A percentile compares a stretch with the other conserved stretches of the same genome.
These are phyloP conservation scores for Plasmodium vivax DNA, from an alignment of 169 alveolate species.

Conservation along the genomic window DNA sequence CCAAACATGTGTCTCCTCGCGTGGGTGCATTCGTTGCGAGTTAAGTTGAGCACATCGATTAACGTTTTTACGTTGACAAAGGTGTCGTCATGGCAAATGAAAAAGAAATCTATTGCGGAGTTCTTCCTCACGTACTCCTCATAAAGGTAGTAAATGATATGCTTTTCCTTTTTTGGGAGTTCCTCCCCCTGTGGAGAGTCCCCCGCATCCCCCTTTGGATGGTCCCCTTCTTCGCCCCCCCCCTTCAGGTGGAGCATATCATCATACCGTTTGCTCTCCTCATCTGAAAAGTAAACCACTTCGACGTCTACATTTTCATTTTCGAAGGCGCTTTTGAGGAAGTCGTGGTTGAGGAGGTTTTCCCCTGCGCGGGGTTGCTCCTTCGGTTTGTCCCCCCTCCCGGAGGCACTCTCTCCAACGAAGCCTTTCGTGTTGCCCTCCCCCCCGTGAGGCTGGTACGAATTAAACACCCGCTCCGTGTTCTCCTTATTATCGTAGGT, in stretches of 20 bases:
- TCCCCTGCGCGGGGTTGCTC: neutral
- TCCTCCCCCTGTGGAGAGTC: neutral
- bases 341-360: neutral
- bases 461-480: conserved; percentile 1
- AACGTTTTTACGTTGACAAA: conserved; percentile 56
- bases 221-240: neutral
- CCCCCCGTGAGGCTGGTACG: neutral
- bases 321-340: conserved; percentile 46
- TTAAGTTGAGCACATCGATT: conserved; percentile 65
- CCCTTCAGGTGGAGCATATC: neutral
- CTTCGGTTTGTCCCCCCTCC: neutral
- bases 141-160: conserved; percentile 42
- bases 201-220: neutral
- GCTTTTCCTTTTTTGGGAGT: conserved; percentile 8
- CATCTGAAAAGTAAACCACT: conserved; percentile 34
- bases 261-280: conserved; percentile 17
- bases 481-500: conserved; percentile 56
- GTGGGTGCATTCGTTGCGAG: conserved; percentile 53
- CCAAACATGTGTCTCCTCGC: conserved; percentile 40
- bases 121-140: conserved; percentile 54
- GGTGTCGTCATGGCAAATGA: conserved; percentile 47
- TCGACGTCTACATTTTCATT: conserved; percentile 12
- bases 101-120: conserved; percentile 20
- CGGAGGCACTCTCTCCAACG: neutral
- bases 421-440: neutral